Base-by-base conservation (phyloP, 2,329 filamentous ascomycete species). In the Didymellaceae sp. region DNA sequence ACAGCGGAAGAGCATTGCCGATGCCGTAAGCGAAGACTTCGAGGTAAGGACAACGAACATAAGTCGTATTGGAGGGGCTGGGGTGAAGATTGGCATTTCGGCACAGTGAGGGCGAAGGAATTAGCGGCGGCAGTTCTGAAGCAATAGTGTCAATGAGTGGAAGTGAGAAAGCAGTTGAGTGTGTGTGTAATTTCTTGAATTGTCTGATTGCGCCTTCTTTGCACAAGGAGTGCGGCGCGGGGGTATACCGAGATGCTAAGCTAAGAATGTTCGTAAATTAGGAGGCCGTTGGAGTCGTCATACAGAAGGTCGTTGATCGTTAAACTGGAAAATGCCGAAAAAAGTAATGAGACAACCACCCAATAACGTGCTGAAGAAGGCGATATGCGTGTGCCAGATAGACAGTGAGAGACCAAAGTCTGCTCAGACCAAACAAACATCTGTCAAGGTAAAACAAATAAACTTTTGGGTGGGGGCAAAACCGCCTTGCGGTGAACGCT, bases 241-340 rank as follows among this genome's bases (percentile, higher is more conserved):
- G 48, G 48, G 50, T 48, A 53, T 53, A 53, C 50, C 50, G 28
- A 37, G 40, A 44, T 53, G 16, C 28, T 53, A 40, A 24, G 50
- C 43, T 53, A 53, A 44, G 28, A 40, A 53, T 48, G 24, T 53
- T 14, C 22, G 44, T 40, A 14, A 53, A 40, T 47, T 43, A 22
- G 26, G n/a, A 34, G 34, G 50, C 17, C 44, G 39, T 53, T 24
- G 13, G 25, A 13, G 25, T 47, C 43, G 34, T 53, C 22, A 44
- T 39, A 44, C 43, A 39, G 33, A 14, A 39, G n/a, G 38, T 48
- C 37, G 42, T 44, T 47, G 13, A 20, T 53, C 44, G 21, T 44
- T n/a, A 38, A 39, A 30, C 21, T 6, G 10, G 18, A 20, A 39
- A 21, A 25, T 33, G 40, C 42, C 24, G 26, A 28, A 40, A 24